Evolutionary conservation across 75 land plant genomes (phyloP), one percentile per base, ranked within the genome.

Genomic region (Cryptomeria japonica): DNA sequence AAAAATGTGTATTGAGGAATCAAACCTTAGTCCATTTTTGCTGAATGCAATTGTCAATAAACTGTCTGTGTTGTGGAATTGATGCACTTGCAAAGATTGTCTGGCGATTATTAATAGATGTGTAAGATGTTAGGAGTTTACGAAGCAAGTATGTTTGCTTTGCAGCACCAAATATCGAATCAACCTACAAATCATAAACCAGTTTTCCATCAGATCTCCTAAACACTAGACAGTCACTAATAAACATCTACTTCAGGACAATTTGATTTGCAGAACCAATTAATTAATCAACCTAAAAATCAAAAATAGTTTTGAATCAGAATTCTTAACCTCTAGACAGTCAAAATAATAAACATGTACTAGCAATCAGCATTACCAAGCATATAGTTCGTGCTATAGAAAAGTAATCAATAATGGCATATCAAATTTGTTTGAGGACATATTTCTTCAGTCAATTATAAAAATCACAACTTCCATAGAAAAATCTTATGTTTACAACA

Each of bases 21-120:
- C 53, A 88, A 88, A 98, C 99, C 97, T 97, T 98, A 77, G 96
- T 93, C 99, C 99, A 98, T 87, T 98, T 98, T 49, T 98, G 97
- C 85, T 95, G 96, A 79, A 95, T 91, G 85, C 99, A 98, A 84
- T 98, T 96, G 84, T 92, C 87, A 8, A 97, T n/a, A 86, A 98
- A 98, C 22, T 91, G 94, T 37, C 90, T 91, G 84, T 97, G 99
- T 72, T 98, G 99, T 34, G 99, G 99, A 82, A 98, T 93, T 47
- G 99, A 97, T 47, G 99, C 99, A 88, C 99, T 96, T 15, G 99
- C 99, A 83, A 98, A 95, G 85, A 97, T 88, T 22, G 99, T 98
- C 87, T 98, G 99, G 11, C 99, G 94, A n/a, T 90, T 91, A 13
- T 90, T 86, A 87, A 89, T 89, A 76, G 95, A 88, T 18, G 99